phyloP scores from a whole-genome alignment of 176 grass and related monocot species.

The Bromus sterilis region DNA sequence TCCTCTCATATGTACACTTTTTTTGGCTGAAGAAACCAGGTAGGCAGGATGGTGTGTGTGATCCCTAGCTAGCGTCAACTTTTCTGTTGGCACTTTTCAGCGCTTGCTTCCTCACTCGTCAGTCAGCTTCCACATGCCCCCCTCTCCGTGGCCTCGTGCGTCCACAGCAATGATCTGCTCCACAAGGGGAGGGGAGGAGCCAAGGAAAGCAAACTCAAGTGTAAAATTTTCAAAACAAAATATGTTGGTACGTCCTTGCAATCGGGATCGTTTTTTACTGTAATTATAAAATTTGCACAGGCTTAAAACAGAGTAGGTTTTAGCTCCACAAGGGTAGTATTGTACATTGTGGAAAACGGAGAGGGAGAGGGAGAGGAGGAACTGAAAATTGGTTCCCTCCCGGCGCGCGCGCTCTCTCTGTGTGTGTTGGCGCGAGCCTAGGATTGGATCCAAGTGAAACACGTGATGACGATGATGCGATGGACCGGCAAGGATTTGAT shows the following conservation, averaged over 20 bases:
- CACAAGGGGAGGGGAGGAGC: not conserved
- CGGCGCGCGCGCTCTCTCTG: too few relatives aligned
- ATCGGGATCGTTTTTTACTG: too few relatives aligned
- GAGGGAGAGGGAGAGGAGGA: too few relatives aligned
- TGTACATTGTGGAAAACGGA: too few relatives aligned
- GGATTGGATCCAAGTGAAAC: not conserved
- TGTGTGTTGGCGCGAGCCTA: not conserved
- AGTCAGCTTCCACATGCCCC: conserved; percentile 26
- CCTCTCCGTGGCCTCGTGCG: conserved; percentile 12
- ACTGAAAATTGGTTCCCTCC: too few relatives aligned
- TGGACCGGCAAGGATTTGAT: not conserved
- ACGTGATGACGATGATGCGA: not conserved
- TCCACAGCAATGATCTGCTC: not conserved
- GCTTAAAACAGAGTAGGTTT: too few relatives aligned
- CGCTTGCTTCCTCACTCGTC: conserved; percentile 1
- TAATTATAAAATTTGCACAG: too few relatives aligned
- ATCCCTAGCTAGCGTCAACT: conserved; percentile 18
- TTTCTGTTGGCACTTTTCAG: conserved; percentile 24
- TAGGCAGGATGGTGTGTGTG: conserved; percentile 22
- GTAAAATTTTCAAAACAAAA: not conserved
- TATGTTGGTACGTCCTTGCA: too few relatives aligned
- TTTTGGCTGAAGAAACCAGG: not conserved
- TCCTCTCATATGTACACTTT: not conserved
- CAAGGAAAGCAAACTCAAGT: not conserved
- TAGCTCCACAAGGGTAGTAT: too few relatives aligned